Percentiles rank a stretch among this genome's conserved stretches.
These are phyloP conservation scores for Yamadazyma atmosphaerica DNA, from an alignment of 1,139 yeast species.

Conservation along the genomic window DNA sequence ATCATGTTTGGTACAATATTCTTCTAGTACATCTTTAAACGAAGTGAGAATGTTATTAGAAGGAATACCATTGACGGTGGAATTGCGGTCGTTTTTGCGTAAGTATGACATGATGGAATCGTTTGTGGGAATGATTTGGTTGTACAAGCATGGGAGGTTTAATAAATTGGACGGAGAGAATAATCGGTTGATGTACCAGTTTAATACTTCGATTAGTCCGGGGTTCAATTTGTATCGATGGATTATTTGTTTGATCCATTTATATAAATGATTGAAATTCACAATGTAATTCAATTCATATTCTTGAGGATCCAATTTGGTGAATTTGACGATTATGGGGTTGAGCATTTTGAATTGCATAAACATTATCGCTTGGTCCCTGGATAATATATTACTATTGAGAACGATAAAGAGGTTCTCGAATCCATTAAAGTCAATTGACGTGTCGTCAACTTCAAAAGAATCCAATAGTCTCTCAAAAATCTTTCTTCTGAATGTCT, in stretches of 20 bases:
- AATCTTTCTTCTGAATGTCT: conserved; percentile 4
- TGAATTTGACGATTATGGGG: conserved; percentile 21
- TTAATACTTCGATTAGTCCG: not conserved
- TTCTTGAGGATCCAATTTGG: not conserved
- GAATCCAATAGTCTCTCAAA: conserved; percentile 5
- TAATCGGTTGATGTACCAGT: conserved; percentile 2
- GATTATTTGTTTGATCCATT: not conserved
- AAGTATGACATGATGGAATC: conserved; percentile 4
- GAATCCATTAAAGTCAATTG: not conserved
- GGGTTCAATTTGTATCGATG: not conserved
- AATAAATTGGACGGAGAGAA: not conserved
- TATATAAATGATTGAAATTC: not conserved
- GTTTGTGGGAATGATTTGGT: conserved; percentile 3
- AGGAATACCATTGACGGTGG: conserved; percentile 30
- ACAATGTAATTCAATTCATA: conserved; percentile 1
- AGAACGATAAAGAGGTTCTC: not conserved
- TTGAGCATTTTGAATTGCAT: conserved; percentile 35
- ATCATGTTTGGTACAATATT: conserved; percentile 27
- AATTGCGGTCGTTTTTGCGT: not conserved
- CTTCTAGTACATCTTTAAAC: conserved; percentile 39
- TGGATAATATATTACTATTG: conserved; percentile 2
- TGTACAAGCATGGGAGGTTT: not conserved
- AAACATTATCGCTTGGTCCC: conserved; percentile 10
- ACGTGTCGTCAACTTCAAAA: conserved; percentile 1
- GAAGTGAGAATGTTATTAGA: conserved; percentile 29